Conservation (phyloP, 129 eudicot species). For the Flaveria linearis region DNA sequence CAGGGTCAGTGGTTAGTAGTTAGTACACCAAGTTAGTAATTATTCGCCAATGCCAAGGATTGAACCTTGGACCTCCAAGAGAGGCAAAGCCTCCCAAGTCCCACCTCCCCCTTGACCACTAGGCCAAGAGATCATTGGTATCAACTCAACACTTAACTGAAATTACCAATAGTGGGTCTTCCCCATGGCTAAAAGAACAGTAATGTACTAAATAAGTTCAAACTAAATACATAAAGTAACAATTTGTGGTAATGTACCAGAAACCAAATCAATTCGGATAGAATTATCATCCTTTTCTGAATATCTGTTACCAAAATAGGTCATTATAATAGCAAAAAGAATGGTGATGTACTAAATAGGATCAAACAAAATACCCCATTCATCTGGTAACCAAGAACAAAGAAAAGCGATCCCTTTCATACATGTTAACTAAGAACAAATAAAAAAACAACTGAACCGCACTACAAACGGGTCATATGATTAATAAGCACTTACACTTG, state of each 20-base stretch:
- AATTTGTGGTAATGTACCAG: neutral
- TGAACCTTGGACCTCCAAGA: too few relatives aligned
- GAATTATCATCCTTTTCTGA: neutral
- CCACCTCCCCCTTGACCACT: too few relatives aligned
- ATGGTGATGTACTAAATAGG: neutral
- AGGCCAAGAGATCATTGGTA: too few relatives aligned
- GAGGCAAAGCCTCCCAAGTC: too few relatives aligned
- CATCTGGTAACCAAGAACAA: neutral
- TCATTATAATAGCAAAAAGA: slow-evolving; percentile 4
- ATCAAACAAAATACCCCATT: slow-evolving; percentile 9
- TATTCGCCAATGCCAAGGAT: too few relatives aligned
- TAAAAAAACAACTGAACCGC: neutral
- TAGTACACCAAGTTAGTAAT: too few relatives aligned
- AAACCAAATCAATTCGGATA: neutral
- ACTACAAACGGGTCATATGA: neutral
- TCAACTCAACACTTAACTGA: neutral
- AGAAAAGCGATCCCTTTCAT: neutral
- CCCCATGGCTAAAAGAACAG: neutral
- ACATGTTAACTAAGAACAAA: neutral
- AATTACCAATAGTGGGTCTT: neutral
- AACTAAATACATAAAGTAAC: neutral
- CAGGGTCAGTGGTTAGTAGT: too few relatives aligned
- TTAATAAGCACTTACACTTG: neutral
- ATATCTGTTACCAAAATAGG: neutral
- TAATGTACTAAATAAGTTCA: neutral